phyloP scores from a whole-genome alignment of 2,329 filamentous ascomycete species.

The Coccinonectria pachysandricola region DNA sequence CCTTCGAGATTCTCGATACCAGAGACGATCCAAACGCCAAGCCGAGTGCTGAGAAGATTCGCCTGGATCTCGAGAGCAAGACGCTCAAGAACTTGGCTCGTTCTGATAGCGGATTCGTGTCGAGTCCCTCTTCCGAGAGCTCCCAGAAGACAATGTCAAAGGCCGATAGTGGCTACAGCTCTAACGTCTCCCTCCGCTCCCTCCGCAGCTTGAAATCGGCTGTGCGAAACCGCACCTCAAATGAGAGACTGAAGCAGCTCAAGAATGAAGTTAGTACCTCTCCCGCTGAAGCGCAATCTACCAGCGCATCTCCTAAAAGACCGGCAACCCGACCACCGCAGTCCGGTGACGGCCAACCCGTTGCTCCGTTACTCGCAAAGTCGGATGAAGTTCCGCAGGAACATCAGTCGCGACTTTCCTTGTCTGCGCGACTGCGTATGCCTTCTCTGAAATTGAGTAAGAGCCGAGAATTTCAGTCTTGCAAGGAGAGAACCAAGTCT shows the following conservation, averaged over 20 bases:
- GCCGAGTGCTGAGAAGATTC: slow-evolving; percentile 13
- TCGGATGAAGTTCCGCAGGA: background rate
- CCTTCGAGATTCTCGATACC: slow-evolving; percentile 27
- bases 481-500: slow-evolving; percentile 4
- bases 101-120: slow-evolving; percentile 39
- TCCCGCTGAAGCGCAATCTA: slow-evolving; percentile 10
- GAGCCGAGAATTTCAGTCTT: slow-evolving; percentile 10
- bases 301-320: slow-evolving; percentile 8
- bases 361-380: no score
- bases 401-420: slow-evolving; percentile 7
- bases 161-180: slow-evolving; percentile 52
- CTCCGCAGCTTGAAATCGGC: slow-evolving; percentile 25
- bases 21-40: slow-evolving; percentile 36
- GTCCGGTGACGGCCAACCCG: background rate
- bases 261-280: no score
- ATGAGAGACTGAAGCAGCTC: slow-evolving; percentile 8
- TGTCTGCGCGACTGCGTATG: slow-evolving; percentile 12
- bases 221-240: slow-evolving; percentile 10
- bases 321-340: background rate
- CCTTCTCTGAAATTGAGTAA: slow-evolving; percentile 11
- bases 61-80: slow-evolving; percentile 13
- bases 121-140: slow-evolving; percentile 33
- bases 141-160: slow-evolving; percentile 40
- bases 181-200: slow-evolving; percentile 47
- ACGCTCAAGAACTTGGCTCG: slow-evolving; percentile 15